phyloP scores from a whole-genome alignment of 1,284 basidiomycete species.

The Cryptococcus neoformans region DNA sequence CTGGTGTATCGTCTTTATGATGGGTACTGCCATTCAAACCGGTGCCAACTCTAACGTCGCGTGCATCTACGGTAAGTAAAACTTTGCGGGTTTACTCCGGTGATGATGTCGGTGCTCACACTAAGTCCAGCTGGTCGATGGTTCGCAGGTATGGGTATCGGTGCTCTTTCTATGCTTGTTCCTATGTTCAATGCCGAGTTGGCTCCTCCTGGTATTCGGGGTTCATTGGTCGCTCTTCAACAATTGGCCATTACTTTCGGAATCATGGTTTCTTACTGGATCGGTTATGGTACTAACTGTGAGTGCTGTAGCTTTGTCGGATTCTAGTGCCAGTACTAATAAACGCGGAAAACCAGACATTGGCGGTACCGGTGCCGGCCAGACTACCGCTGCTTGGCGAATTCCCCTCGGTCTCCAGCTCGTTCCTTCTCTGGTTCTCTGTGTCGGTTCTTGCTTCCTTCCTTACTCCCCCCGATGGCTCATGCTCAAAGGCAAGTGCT shows the following conservation, averaged over 20 bases:
- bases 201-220: slow-evolving; percentile 75
- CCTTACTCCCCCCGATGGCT: slow-evolving; percentile 61
- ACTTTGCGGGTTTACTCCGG: background rate
- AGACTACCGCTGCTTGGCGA: slow-evolving; percentile 65
- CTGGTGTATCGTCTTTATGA: slow-evolving; percentile 46
- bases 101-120: background rate
- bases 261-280: slow-evolving; percentile 65
- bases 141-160: slow-evolving; percentile 46
- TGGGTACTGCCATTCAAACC: slow-evolving; percentile 40
- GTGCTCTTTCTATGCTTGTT: slow-evolving; percentile 46
- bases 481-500: slow-evolving; percentile 53
- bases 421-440: slow-evolving; percentile 53
- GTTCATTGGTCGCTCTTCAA: slow-evolving; percentile 74
- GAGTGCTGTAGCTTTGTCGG: slow-evolving; percentile 31
- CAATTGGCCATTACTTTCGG: slow-evolving; percentile 69
- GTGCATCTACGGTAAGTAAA: slow-evolving; percentile 36
- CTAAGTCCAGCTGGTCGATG: slow-evolving; percentile 33
- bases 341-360: slow-evolving; percentile 24
- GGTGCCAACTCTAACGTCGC: slow-evolving; percentile 30
- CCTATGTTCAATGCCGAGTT: slow-evolving; percentile 68
- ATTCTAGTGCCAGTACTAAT: background rate
- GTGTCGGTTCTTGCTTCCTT: slow-evolving; percentile 50
- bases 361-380: slow-evolving; percentile 38
- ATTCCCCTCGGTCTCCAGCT: slow-evolving; percentile 72
- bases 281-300: slow-evolving; percentile 64